Conservation (phyloP, 495 filamentous ascomycete genomes). For the Apiosordaria backusii region DNA sequence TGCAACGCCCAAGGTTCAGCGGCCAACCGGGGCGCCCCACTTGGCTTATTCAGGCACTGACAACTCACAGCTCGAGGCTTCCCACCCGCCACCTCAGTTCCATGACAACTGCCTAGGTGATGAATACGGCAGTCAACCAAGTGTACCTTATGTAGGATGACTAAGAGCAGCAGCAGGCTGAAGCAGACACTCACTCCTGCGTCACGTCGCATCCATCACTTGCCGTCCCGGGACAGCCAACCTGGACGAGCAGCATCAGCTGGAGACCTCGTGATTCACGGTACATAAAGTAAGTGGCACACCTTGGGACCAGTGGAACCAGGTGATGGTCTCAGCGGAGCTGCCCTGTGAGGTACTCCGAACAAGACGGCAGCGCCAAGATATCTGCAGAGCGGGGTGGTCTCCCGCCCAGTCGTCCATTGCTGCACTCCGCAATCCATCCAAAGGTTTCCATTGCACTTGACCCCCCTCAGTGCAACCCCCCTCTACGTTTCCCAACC, state of each 20-base stretch:
- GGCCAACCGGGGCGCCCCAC: background rate
- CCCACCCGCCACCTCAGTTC: too few relatives aligned
- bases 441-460: conserved; percentile 8
- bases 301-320: conserved; percentile 4
- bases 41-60: conserved; percentile 6
- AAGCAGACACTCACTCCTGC: background rate
- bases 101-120: too few relatives aligned
- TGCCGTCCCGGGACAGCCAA: conserved; percentile 2
- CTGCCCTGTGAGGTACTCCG: background rate
- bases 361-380: background rate
- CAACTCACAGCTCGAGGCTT: background rate
- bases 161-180: too few relatives aligned
- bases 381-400: background rate
- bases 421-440: conserved; percentile 4
- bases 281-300: conserved; percentile 21
- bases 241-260: conserved; percentile 6
- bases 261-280: conserved; percentile 20
- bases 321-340: background rate
- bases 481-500: background rate
- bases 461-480: background rate
- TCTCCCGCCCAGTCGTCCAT: background rate
- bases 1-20: background rate
- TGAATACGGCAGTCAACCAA: too few relatives aligned
- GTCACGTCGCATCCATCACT: conserved; percentile 10
- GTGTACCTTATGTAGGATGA: too few relatives aligned